These are phyloP conservation scores for Gaultheria prostrata DNA, from an alignment of 148 eudicot genomes.

Conservation along the genomic window DNA sequence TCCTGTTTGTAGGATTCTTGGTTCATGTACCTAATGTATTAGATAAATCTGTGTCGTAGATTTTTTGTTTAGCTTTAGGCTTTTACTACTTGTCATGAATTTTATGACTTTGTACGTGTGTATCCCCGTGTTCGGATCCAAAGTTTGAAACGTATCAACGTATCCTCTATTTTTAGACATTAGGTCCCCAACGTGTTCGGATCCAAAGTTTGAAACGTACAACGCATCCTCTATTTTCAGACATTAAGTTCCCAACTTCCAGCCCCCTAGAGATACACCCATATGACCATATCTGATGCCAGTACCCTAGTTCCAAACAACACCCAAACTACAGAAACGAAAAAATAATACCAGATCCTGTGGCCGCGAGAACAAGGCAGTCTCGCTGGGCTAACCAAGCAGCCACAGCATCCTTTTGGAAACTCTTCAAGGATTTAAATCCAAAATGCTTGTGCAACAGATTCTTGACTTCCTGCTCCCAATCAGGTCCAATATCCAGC, in stretches of 20 bases:
- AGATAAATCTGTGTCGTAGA: neutral
- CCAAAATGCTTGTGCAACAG: conserved; percentile 71
- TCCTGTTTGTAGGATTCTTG: neutral
- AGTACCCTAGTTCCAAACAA: conserved; percentile 1
- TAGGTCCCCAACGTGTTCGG: neutral
- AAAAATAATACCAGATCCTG: conserved; percentile 74
- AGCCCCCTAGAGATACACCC: neutral
- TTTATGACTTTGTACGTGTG: neutral
- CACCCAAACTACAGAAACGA: neutral
- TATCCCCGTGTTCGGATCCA: neutral
- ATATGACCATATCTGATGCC: neutral
- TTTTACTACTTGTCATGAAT: neutral
- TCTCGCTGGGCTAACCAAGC: conserved; percentile 75
- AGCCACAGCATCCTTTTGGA: conserved; percentile 77
- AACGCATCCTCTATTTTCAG: neutral
- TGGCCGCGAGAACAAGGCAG: conserved; percentile 92
- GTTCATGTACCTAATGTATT: neutral
- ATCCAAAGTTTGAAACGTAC: neutral
- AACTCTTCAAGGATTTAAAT: conserved; percentile 60
- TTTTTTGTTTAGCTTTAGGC: neutral
- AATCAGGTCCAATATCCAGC: conserved; percentile 44
- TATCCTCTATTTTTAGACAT: neutral
- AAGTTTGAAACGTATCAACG: neutral
- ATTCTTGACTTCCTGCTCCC: conserved; percentile 51
- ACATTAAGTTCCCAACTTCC: neutral